phyloP scores from a whole-genome alignment of 148 eudicot species.

The Persicaria tinctoria region DNA sequence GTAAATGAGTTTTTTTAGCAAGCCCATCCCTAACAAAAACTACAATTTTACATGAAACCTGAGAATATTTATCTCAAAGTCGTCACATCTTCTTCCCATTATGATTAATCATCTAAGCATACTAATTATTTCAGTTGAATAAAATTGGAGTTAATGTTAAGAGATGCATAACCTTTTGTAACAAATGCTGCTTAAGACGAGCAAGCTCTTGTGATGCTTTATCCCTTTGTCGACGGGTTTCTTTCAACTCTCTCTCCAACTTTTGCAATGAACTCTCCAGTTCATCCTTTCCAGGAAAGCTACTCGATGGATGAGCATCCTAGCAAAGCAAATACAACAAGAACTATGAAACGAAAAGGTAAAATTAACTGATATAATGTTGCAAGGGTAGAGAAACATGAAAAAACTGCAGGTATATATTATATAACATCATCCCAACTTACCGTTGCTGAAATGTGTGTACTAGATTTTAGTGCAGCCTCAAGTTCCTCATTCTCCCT shows the following conservation, averaged over 20 bases:
- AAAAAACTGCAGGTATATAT: neutral
- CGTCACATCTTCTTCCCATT: neutral
- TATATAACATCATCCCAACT: conserved; percentile 30
- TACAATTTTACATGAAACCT: neutral
- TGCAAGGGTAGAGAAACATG: conserved; percentile 3
- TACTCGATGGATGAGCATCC: conserved; percentile 26
- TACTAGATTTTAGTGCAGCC: conserved; percentile 34
- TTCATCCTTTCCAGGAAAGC: conserved; percentile 54
- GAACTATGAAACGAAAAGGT: neutral
- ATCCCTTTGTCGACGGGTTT: conserved; percentile 57
- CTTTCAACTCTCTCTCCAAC: conserved; percentile 69
- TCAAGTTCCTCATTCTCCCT: conserved; percentile 46
- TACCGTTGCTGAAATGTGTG: conserved; percentile 13
- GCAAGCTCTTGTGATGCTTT: conserved; percentile 75
- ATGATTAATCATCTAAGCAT: neutral
- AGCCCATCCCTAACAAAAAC: neutral
- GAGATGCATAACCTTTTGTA: conserved; percentile 61
- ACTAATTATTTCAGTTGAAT: neutral
- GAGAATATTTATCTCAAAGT: neutral
- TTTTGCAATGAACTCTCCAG: conserved; percentile 54
- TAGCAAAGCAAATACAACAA: conserved; percentile 17
- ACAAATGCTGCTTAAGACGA: conserved; percentile 93
- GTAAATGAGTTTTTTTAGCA: neutral
- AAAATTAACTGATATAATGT: neutral
- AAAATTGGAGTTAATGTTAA: neutral